Evolutionary conservation across 495 filamentous ascomycete genomes (phyloP), one percentile per base, ranked within the genome.

Genomic region (Neurospora sp.): DNA sequence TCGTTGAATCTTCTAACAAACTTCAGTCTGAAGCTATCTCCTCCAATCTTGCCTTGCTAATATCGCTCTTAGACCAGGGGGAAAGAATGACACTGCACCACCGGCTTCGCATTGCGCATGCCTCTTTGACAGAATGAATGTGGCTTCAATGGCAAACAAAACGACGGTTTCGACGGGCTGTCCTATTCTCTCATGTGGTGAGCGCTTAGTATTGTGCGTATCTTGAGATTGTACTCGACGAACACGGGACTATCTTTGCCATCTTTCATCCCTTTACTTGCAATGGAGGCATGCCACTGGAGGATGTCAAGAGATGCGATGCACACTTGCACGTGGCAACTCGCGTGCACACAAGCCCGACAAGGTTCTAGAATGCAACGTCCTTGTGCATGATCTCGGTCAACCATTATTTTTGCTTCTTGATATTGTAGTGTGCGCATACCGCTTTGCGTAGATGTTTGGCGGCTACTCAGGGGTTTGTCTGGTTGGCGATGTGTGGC

Each of bases 201-300:
- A 66, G 54, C 54, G 37, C 71, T 79, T 80, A 74, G 73, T 77
- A 81, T 79, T 79, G 76, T 80, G 37, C 69, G 34, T 39, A 34
- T 59, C 74, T 77, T 80, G 71, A 71, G 78, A 79, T 81, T 79
- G 76, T 80, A 11, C 74, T 72, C 66, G 15, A 21, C 19, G 11
- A 42, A 73, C 73, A 77, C 75, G 70, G 72, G 15, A 34, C 15
- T 21, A 70, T 40, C 24, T 38, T 11, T 70, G 39, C 39, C 39
- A 37, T 70, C 19, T 70, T 70, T 28, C 39, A 70, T 40, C 39
- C 69, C 69, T 70, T 70, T 43, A 34, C 69, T 40, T 40, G 9
- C 38, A 28, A 70, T 38, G 69, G 36, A 40, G 69, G n/a, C 69
- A 40, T 37, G 69, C 69, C 21, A 37, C 34, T 40, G 69, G 36